These are phyloP conservation scores for Nicotiana tomentosiformis DNA, from an alignment of 257 asterid genomes.

Conservation along the genomic window DNA sequence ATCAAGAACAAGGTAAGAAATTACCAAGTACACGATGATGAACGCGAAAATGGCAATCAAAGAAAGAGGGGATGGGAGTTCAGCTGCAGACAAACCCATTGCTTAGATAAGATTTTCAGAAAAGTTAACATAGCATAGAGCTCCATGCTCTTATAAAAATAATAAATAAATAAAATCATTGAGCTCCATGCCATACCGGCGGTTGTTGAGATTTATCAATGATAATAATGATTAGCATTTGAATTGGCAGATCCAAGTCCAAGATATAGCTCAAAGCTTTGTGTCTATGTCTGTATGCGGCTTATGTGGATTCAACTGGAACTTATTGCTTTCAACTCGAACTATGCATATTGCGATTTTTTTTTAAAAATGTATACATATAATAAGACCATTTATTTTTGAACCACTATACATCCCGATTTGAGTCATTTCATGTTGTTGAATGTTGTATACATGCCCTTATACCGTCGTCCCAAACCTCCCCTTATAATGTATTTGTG, in stretches of 20 bases:
- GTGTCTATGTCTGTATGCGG: neutral
- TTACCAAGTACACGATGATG: slow-evolving; percentile 30
- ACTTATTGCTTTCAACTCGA: neutral
- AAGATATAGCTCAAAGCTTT: neutral
- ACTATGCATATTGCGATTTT: too few relatives aligned
- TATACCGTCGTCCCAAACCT: neutral
- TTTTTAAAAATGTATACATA: neutral
- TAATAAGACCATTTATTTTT: neutral
- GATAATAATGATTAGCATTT: slow-evolving; percentile 9
- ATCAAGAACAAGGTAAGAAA: slow-evolving; percentile 43
- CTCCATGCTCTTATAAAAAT: neutral
- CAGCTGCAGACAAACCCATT: slow-evolving; percentile 27
- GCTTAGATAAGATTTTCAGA: neutral
- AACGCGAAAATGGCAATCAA: slow-evolving; percentile 32
- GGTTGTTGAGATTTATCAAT: slow-evolving; percentile 33
- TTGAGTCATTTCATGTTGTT: too few relatives aligned
- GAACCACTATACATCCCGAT: too few relatives aligned
- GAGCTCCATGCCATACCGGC: slow-evolving; percentile 32
- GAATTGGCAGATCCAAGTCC: neutral
- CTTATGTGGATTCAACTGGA: neutral
- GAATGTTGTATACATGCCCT: neutral
- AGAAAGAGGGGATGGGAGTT: slow-evolving; percentile 43
- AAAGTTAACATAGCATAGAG: slow-evolving; percentile 35
- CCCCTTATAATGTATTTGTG: too few relatives aligned
- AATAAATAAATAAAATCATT: neutral